Base-by-base conservation (phyloP, 495 filamentous ascomycete species). In the Penicillium chermesinum region DNA sequence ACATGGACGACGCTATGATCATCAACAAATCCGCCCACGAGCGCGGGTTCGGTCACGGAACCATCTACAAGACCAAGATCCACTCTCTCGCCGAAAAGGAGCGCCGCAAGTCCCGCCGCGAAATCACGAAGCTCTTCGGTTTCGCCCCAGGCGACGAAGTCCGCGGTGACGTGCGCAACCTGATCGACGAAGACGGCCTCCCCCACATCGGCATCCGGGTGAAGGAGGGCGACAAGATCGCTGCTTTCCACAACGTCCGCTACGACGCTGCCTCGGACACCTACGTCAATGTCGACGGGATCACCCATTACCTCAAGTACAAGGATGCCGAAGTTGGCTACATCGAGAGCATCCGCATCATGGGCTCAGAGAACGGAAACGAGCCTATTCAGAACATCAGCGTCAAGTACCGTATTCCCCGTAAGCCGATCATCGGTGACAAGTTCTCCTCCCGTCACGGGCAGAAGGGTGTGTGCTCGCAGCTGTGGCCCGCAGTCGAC, bases 1-100 rank as follows among this genome's bases (percentile, higher is more conserved):
- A 98, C 76, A 97, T 98, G 93, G 93, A 98, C 74, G 93, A 98
- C 71, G 93, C 93, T 65, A 98, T 98, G 93, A 96, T 98, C 55
- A 77, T 98, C 59, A 96, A 96, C 74, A 98, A 98, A 64, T 96
- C 91, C 12, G 83, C 91, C 2, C 88, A 96, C 69, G 93, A 98
- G 66, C 85, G 93, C 48, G 93, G 93, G n/a, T 97, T 97, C 61
- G 91, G 87, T 37, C 81, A 97, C 63, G 93, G 93, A 37, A 95
- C 88, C 7, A 88, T 98, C 61, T 97, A 96, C 78, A 98, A 98
- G 73, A 94, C 89, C 27, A 96, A 96, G 69, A 84, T 90, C 52
- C 79, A 88, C 66, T 79, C 82, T 35, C 78, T 96, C 7, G 82
- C 85, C 37, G 89, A 95, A 30, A 78, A 80, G 14, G 80, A 84